These are phyloP conservation scores for Paraphaeosphaeria sporulosa DNA, from an alignment of 2,329 filamentous ascomycete genomes.

Conservation along the genomic window DNA sequence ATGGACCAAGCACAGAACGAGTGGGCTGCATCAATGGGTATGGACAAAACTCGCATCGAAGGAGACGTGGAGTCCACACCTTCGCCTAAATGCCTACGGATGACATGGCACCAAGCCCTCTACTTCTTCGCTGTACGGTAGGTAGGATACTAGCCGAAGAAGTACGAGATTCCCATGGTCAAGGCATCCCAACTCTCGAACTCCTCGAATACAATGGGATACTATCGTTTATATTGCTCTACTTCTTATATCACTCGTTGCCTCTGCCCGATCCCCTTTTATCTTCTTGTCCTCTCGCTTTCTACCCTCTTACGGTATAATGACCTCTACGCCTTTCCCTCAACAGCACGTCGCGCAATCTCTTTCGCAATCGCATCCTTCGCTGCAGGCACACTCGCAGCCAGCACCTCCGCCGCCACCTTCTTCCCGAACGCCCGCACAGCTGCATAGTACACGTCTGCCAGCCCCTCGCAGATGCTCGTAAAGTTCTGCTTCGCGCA, in stretches of 20 bases:
- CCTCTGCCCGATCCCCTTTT: no score
- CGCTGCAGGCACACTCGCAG: not conserved
- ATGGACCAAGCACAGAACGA: no score
- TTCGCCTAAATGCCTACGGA: no score
- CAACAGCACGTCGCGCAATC: constrained; percentile 1
- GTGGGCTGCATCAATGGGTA: no score
- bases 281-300: no score
- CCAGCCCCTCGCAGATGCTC: constrained; percentile 34
- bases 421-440: constrained; percentile 36
- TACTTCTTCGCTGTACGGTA: not conserved
- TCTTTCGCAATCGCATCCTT: constrained; percentile 1
- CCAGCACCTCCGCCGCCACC: not conserved
- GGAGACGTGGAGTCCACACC: no score
- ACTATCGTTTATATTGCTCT: no score
- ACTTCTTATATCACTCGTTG: no score
- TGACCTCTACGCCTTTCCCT: not conserved
- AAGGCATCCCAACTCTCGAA: not conserved
- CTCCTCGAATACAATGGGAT: no score
- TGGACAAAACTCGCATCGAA: no score
- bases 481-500: constrained; percentile 33
- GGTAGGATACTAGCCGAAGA: not conserved
- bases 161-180: not conserved
- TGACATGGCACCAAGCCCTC: no score
- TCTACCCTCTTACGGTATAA: no score
- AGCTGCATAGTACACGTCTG: constrained; percentile 44